Percentiles rank a stretch among this genome's conserved stretches.
Conservation (phyloP, 176 grass and related monocot genomes). For the Saccharum spontaneum region DNA sequence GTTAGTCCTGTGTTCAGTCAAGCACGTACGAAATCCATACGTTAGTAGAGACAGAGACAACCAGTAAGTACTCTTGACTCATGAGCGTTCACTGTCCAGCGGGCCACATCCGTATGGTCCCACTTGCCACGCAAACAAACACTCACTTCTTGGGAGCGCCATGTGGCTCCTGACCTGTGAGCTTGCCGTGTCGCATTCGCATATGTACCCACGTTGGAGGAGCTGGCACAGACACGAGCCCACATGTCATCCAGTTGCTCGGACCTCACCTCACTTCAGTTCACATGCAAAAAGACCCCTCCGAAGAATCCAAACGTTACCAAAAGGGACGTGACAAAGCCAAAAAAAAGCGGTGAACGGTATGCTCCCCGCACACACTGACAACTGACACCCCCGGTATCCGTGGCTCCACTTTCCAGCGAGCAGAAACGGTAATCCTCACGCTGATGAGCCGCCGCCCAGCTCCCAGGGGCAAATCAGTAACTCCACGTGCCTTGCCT, state of each 20-base stretch:
- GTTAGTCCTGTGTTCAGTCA: too few species aligned
- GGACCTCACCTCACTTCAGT: too few species aligned
- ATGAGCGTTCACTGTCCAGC: neutral
- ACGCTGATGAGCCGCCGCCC: too few species aligned
- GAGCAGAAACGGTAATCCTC: neutral
- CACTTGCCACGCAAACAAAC: neutral
- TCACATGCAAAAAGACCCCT: neutral
- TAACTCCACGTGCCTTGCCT: neutral
- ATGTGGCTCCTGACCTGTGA: too few species aligned
- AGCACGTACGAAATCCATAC: neutral
- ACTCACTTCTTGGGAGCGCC: neutral
- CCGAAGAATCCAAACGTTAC: conserved; percentile 19
- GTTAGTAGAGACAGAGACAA: neutral
- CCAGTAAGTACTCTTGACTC: too few species aligned
- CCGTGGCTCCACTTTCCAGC: neutral
- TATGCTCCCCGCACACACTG: neutral
- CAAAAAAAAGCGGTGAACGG: neutral
- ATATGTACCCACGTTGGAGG: neutral
- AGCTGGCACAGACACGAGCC: neutral
- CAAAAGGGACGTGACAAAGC: neutral
- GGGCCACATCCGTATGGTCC: neutral
- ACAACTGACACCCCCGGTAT: neutral
- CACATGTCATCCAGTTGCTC: neutral
- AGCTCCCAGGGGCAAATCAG: neutral
- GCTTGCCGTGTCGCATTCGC: too few species aligned